phyloP scores from a whole-genome alignment of 345 rosid genomes.

The Brassica cretica region DNA sequence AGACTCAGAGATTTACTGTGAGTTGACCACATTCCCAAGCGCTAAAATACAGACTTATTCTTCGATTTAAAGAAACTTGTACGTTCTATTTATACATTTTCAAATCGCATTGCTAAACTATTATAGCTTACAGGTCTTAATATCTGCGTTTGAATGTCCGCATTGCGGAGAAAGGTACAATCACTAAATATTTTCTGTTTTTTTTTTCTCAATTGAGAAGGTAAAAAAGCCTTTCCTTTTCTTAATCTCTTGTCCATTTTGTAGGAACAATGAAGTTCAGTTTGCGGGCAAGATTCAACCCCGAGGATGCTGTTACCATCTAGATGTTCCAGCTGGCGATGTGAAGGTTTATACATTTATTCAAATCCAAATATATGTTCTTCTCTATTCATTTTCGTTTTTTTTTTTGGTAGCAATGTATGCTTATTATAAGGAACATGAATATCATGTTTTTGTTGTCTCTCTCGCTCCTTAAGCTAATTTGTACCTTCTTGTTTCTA shows the following conservation, averaged over 20 bases:
- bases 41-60: neutral
- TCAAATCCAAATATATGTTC: neutral
- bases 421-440: neutral
- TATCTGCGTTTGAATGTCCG: conserved; percentile 89
- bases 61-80: neutral
- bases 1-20: neutral
- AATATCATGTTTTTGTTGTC: neutral
- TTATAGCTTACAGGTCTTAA: conserved; percentile 57
- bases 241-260: neutral
- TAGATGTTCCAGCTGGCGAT: conserved; percentile 63
- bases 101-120: neutral
- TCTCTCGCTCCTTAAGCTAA: neutral
- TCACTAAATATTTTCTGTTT: neutral
- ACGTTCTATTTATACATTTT: neutral
- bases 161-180: conserved; percentile 88
- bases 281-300: conserved; percentile 95
- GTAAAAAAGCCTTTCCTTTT: neutral
- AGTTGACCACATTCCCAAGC: neutral
- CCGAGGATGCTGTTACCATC: conserved; percentile 61
- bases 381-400: neutral
- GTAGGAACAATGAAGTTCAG: conserved; percentile 92
- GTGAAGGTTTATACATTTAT: conserved; percentile 49
- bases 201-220: neutral
- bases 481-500: neutral
- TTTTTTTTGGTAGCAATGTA: neutral